Conservation (phyloP, 129 eudicot genomes). For the Flaveria ramosissima region DNA sequence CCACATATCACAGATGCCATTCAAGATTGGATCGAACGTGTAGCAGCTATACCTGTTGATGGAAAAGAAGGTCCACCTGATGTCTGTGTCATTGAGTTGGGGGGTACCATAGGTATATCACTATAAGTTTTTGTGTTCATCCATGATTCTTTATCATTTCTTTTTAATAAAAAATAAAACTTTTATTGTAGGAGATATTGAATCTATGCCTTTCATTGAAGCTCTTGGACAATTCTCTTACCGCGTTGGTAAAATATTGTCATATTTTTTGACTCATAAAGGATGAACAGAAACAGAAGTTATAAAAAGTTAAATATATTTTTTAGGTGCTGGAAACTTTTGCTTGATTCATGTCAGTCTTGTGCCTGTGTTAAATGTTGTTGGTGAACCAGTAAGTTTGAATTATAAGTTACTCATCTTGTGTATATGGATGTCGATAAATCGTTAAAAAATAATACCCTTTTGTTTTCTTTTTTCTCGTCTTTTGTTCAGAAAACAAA, state of each 20-base stretch:
- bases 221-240: constrained; percentile 94
- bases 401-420: constrained; percentile 1
- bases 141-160: not conserved
- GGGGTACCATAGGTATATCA: constrained; percentile 85
- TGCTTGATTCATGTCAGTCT: constrained; percentile 96
- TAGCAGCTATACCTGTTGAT: constrained; percentile 83
- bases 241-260: constrained; percentile 74
- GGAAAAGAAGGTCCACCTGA: constrained; percentile 94
- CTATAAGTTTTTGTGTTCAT: not conserved
- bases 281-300: not conserved
- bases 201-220: constrained; percentile 95
- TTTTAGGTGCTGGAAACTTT: constrained; percentile 84
- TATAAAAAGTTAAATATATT: not conserved
- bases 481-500: constrained; percentile 77
- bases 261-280: constrained; percentile 5
- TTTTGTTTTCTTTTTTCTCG: not conserved
- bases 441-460: not conserved
- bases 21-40: constrained; percentile 98
- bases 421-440: constrained; percentile 13
- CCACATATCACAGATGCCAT: constrained; percentile 97
- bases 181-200: constrained; percentile 76
- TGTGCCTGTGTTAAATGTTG: constrained; percentile 90
- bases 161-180: not conserved
- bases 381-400: constrained; percentile 84
- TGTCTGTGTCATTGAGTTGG: constrained; percentile 99